A percentile compares a stretch with the other conserved stretches of the same genome.
These are phyloP conservation scores for Penicillium sp. DNA, from an alignment of 2,329 filamentous ascomycete species.

Conservation along the genomic window DNA sequence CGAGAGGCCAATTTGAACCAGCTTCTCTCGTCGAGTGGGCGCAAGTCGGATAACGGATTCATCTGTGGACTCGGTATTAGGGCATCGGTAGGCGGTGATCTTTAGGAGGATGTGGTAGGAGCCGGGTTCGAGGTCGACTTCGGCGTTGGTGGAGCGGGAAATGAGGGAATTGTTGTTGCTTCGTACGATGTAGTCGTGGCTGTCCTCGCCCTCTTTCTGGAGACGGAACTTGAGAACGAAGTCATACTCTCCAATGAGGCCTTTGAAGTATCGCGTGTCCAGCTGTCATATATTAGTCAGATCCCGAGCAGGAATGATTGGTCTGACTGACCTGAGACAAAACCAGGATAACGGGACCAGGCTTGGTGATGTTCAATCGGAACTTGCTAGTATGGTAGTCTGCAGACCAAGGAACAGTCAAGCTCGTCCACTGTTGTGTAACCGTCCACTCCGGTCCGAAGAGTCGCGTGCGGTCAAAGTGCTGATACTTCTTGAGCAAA, in stretches of 20 bases:
- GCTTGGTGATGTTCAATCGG: constrained; percentile 57
- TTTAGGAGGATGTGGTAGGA: constrained; percentile 78
- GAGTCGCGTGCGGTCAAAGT: constrained; percentile 64
- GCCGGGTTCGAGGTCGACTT: constrained; percentile 74
- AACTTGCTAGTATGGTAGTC: constrained; percentile 67
- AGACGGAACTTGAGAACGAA: constrained; percentile 64
- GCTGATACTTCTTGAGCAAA: constrained; percentile 62
- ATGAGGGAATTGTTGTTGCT: constrained; percentile 64
- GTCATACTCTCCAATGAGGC: constrained; percentile 61
- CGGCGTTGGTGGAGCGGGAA: constrained; percentile 76
- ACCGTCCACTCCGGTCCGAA: constrained; percentile 66
- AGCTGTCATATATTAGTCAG: constrained; percentile 40
- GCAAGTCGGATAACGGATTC: constrained; percentile 71
- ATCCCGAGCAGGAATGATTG: not conserved
- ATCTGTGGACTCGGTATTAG: constrained; percentile 61
- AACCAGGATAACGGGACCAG: constrained; percentile 61
- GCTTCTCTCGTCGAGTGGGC: constrained; percentile 70
- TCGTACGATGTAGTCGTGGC: constrained; percentile 59
- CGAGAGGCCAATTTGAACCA: constrained; percentile 56
- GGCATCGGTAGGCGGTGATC: constrained; percentile 67
- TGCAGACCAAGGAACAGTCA: constrained; percentile 64
- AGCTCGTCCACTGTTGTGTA: constrained; percentile 65
- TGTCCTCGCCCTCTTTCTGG: constrained; percentile 62
- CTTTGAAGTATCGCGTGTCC: constrained; percentile 65
- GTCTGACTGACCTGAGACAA: constrained; percentile 54